These are phyloP conservation scores for Trebouxia sp. DNA, from an alignment of 139 green algal genomes.

Conservation along the genomic window DNA sequence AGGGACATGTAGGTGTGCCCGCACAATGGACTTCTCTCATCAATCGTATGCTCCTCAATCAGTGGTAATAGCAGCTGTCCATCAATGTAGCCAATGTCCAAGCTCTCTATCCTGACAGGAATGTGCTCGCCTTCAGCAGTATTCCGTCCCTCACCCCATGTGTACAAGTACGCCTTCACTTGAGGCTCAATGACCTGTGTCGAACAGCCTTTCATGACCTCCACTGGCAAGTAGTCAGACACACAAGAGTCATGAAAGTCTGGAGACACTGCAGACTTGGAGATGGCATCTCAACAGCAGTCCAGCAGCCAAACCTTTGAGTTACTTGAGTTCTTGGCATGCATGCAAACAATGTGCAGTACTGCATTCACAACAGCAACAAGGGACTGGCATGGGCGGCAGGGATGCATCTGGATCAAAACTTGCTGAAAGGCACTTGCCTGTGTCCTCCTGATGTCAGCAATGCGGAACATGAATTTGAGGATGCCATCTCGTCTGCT, in stretches of 20 bases:
- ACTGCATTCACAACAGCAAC: neutral
- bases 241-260: too few species aligned
- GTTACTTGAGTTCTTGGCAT: too few species aligned
- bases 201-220: too few species aligned
- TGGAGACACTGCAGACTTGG: too few species aligned
- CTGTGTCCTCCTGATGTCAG: slow-evolving; percentile 65
- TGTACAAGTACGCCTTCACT: slow-evolving; percentile 71
- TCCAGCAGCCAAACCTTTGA: too few species aligned
- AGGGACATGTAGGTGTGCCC: slow-evolving; percentile 73
- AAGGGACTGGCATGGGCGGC: neutral
- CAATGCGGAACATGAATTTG: slow-evolving; percentile 92
- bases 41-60: slow-evolving; percentile 84
- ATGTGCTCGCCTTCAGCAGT: slow-evolving; percentile 84
- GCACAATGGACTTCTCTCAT: slow-evolving; percentile 80
- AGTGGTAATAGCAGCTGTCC: slow-evolving; percentile 81
- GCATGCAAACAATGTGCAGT: too few species aligned
- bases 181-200: slow-evolving; percentile 53
- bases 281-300: too few species aligned
- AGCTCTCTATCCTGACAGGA: slow-evolving; percentile 54
- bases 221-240: too few species aligned
- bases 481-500: slow-evolving; percentile 80
- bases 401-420: neutral
- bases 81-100: slow-evolving; percentile 64
- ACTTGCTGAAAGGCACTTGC: neutral
- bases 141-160: slow-evolving; percentile 62